These are phyloP conservation scores for Eucalyptus dawsonii DNA, from an alignment of 345 rosid species.

Conservation along the genomic window DNA sequence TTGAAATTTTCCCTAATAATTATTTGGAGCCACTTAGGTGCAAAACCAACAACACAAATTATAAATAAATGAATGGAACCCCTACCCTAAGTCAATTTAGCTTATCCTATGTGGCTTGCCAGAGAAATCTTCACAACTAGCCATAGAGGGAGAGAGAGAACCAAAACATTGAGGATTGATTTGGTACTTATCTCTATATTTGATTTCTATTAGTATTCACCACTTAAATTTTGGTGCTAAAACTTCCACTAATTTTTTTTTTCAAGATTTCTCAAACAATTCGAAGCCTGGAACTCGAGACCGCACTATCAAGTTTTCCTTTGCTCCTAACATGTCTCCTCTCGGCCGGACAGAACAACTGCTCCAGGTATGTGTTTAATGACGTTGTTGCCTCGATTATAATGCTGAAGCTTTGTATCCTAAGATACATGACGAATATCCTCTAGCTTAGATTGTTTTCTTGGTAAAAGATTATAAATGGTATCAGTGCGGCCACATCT, in stretches of 20 bases:
- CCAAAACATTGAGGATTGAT: neutral
- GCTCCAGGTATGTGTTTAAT: neutral
- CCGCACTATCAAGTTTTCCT: neutral
- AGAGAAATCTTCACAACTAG: neutral
- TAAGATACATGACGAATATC: neutral
- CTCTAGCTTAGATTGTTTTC: neutral
- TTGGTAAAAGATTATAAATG: neutral
- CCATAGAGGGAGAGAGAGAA: neutral
- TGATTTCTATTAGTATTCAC: neutral
- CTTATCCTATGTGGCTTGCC: neutral
- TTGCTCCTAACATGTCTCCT: neutral
- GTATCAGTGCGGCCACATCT: neutral
- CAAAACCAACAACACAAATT: neutral
- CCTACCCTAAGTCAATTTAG: neutral
- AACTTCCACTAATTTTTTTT: neutral
- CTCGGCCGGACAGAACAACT: neutral
- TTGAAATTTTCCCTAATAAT: neutral
- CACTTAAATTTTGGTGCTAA: neutral
- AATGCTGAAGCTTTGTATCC: neutral
- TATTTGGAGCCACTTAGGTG: neutral
- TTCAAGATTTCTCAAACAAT: neutral
- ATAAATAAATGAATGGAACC: neutral
- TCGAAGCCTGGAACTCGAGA: neutral
- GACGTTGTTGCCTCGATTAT: neutral
- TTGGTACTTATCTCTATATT: neutral